A percentile compares a stretch with the other conserved stretches of the same genome.
These are phyloP conservation scores for Stagonosporopsis rhizophila DNA, from an alignment of 2,329 filamentous ascomycete species.

Conservation along the genomic window DNA sequence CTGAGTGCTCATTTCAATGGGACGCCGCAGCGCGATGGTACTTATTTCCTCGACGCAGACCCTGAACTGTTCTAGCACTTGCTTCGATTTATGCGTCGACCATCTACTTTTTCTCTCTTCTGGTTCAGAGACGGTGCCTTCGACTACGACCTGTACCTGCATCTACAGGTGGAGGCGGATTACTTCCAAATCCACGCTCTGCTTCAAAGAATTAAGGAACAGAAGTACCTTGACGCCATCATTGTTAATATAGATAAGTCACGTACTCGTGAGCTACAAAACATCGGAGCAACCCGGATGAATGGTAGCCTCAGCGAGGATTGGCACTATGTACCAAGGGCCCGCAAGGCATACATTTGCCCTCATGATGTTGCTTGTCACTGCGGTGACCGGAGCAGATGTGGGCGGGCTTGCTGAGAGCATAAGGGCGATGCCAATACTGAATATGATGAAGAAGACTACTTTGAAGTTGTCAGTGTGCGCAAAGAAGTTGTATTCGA, in stretches of 20 bases:
- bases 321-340: background rate
- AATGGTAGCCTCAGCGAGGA: slow-evolving; percentile 3
- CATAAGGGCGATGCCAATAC: background rate
- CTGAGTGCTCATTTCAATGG: slow-evolving; percentile 13
- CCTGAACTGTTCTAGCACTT: slow-evolving; percentile 42
- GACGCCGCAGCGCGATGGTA: slow-evolving; percentile 31
- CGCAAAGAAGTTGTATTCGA: slow-evolving; percentile 17
- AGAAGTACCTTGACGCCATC: slow-evolving; percentile 34
- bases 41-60: slow-evolving; percentile 52
- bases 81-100: slow-evolving; percentile 31
- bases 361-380: slow-evolving; percentile 23
- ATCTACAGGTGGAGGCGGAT: slow-evolving; percentile 43
- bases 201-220: slow-evolving; percentile 39
- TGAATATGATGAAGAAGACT: slow-evolving; percentile 21
- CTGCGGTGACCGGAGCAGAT: slow-evolving; percentile 11
- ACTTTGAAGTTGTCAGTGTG: slow-evolving; percentile 15
- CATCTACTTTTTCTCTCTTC: slow-evolving; percentile 39
- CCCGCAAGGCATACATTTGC: slow-evolving; percentile 21
- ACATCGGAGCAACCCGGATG: background rate
- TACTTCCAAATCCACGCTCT: slow-evolving; percentile 45
- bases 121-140: slow-evolving; percentile 40
- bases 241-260: slow-evolving; percentile 1
- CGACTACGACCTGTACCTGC: slow-evolving; percentile 45
- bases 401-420: slow-evolving; percentile 14
- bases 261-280: background rate